Percentiles rank a stretch among this genome's conserved stretches.
These are phyloP conservation scores for Calonectria leucothoes DNA, from an alignment of 2,329 filamentous ascomycete species.

Conservation along the genomic window DNA sequence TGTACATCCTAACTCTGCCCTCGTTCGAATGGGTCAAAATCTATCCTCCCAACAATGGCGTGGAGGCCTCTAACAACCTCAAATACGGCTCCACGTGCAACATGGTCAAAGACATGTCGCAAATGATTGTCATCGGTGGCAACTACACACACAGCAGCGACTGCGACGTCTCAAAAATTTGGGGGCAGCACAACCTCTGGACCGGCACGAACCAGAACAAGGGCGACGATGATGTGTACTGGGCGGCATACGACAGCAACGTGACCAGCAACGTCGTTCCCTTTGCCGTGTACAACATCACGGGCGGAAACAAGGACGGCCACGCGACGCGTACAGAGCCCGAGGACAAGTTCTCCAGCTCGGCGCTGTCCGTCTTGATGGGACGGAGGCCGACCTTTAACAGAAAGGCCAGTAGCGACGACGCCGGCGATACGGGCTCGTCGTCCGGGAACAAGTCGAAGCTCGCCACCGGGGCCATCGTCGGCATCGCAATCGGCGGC, in stretches of 20 bases:
- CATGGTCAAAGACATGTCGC: slow-evolving; percentile 56
- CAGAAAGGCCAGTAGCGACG: not conserved
- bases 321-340: not conserved
- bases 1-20: no score
- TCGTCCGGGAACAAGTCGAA: not conserved
- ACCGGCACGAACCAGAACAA: slow-evolving; percentile 57
- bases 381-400: not conserved
- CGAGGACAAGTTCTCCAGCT: not conserved
- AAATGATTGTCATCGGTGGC: slow-evolving; percentile 72
- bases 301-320: slow-evolving; percentile 2
- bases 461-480: slow-evolving; percentile 50
- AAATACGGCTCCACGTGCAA: slow-evolving; percentile 66
- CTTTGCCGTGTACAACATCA: not conserved
- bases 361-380: not conserved
- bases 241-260: slow-evolving; percentile 60
- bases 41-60: slow-evolving; percentile 52
- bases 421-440: not conserved
- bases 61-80: slow-evolving; percentile 44
- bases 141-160: slow-evolving; percentile 58
- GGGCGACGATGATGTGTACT: slow-evolving; percentile 50
- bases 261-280: slow-evolving; percentile 8
- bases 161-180: slow-evolving; percentile 61
- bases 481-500: slow-evolving; percentile 53
- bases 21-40: slow-evolving; percentile 70
- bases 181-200: slow-evolving; percentile 67